Evolutionary conservation across 345 rosid species (phyloP), one percentile per base, ranked within the genome.

Genomic region (Mercurialis annua): DNA sequence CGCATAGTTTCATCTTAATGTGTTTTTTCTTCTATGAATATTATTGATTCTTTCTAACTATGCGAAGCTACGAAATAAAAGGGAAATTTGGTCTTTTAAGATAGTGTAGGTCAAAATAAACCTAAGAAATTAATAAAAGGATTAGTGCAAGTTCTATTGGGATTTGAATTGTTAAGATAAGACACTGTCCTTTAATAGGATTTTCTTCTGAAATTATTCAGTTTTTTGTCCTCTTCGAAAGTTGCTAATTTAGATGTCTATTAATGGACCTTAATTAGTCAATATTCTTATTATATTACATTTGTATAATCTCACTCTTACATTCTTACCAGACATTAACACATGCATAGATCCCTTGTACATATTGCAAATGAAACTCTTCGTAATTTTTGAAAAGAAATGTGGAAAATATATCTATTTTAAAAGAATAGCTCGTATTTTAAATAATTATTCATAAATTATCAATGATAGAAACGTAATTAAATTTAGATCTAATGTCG

Each of bases 51-150:
- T n/a, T n/a, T n/a, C n/a, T n/a, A n/a, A n/a, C n/a, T n/a, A n/a
- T n/a, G n/a, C n/a, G n/a, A n/a, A n/a, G n/a, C n/a, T n/a, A n/a
- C n/a, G n/a, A n/a, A n/a, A n/a, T n/a, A n/a, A n/a, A n/a, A n/a
- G n/a, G n/a, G n/a, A n/a, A n/a, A n/a, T n/a, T n/a, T n/a, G n/a
- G n/a, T n/a, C n/a, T n/a, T n/a, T n/a, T n/a, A 43, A 24, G 60
- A 31, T 30, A 31, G 7, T 10, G 31, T 47, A 74, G 82, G 79
- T 74, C 82, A 75, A 75, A 64, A n/a, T n/a, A n/a, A 65, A 42
- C 74, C 71, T 67, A 59, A 12, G 20, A 49, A 74, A 52, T 60
- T 57, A 66, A 27, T 62, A 51, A 70, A 64, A 27, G 66, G 68
- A 61, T 46, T 52, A 65, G 70, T 43, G 71, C 63, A 70, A 67